These are phyloP conservation scores for Paramecium sexaurelia DNA, from an alignment of 73 alveolate genomes.

Conservation along the genomic window DNA sequence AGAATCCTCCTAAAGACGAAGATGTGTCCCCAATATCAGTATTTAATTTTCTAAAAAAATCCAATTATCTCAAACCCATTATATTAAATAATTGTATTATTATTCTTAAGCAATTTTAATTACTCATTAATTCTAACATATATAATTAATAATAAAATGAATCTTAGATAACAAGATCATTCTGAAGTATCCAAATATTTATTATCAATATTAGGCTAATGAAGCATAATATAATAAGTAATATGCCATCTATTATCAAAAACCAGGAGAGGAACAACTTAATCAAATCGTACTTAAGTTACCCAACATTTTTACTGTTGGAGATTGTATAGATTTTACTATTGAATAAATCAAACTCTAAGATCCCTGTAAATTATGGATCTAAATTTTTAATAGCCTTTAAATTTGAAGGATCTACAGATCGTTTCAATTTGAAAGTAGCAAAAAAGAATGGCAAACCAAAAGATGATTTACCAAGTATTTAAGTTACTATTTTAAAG, in stretches of 20 bases:
- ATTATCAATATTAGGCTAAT: not conserved
- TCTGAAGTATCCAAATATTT: not conserved
- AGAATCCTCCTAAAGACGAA: constrained; percentile 61
- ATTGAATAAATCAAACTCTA: not conserved
- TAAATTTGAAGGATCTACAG: not conserved
- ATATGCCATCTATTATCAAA: constrained; percentile 8
- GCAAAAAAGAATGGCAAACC: constrained; percentile 58
- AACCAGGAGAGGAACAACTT: not conserved
- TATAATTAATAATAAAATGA: not conserved
- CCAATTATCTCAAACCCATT: constrained; percentile 58
- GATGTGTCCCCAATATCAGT: constrained; percentile 63
- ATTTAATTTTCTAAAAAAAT: constrained; percentile 63
- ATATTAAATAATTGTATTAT: not conserved
- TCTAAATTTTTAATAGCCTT: not conserved
- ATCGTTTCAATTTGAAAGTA: not conserved
- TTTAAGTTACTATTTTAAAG: not conserved
- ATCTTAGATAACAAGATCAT: not conserved
- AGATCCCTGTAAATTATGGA: not conserved
- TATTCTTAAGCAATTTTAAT: not conserved
- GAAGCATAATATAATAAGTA: not conserved
- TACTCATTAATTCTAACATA: not conserved
- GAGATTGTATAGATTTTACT: constrained; percentile 3
- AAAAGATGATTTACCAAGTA: constrained; percentile 45
- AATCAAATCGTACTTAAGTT: not conserved
- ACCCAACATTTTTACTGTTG: constrained; percentile 45